phyloP scores from a whole-genome alignment of 1,139 yeast species.

The Blastobotrys malaysiensis region DNA sequence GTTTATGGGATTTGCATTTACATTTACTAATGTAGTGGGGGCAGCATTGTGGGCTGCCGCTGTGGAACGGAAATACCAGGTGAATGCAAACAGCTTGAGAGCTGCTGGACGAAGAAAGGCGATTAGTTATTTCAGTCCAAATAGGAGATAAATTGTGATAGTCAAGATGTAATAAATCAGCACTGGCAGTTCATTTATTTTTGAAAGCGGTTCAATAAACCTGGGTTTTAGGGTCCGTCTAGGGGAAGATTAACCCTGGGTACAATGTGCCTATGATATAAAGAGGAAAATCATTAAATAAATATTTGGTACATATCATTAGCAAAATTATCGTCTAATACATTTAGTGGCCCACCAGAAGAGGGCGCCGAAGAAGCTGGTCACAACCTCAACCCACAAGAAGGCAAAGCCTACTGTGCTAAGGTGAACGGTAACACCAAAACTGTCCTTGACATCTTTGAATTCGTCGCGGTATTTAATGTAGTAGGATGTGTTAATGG shows the following conservation, averaged over 20 bases:
- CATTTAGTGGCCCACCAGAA: not conserved
- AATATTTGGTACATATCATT: not conserved
- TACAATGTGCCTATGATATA: no score
- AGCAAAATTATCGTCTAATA: not conserved
- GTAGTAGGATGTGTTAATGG: not conserved
- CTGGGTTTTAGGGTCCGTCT: no score
- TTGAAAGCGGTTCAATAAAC: no score
- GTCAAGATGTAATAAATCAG: no score
- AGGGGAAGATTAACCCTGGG: no score
- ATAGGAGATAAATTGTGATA: not conserved
- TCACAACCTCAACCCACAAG: not conserved
- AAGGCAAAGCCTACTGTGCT: not conserved
- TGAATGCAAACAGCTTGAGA: not conserved
- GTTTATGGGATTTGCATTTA: constrained; percentile 51
- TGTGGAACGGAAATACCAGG: not conserved
- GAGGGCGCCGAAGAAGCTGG: not conserved
- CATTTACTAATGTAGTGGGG: constrained; percentile 63
- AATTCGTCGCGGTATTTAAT: not conserved
- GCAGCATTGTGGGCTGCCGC: constrained; percentile 64
- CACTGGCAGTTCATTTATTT: no score
- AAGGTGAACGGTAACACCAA: not conserved
- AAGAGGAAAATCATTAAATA: not conserved
- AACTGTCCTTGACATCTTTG: not conserved
- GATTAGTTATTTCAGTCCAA: not conserved
- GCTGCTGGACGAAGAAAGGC: not conserved